phyloP scores from a whole-genome alignment of 2,329 filamentous ascomycete species.

The Colletotrichum brevisporum region DNA sequence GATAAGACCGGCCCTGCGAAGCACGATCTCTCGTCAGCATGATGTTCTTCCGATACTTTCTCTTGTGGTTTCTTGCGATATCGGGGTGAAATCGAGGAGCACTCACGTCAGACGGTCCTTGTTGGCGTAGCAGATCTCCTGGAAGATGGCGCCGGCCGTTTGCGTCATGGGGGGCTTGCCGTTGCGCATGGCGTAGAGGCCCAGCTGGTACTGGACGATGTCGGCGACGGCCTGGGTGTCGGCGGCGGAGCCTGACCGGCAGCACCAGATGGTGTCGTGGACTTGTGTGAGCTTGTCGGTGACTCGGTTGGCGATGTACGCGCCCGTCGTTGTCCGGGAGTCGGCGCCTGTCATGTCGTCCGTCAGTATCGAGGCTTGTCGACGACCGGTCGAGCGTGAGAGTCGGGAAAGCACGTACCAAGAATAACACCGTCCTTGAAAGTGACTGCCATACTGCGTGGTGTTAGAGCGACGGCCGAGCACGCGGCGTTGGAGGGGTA shows the following conservation, averaged over 20 bases:
- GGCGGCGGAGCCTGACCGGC: conserved; percentile 95
- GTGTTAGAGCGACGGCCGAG: conserved; percentile 36
- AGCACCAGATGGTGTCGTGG: conserved; percentile 99
- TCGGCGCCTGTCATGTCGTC: conserved; percentile 77
- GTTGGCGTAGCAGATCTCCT: conserved; percentile 98
- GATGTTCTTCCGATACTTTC: too few species aligned
- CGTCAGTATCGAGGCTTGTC: neutral
- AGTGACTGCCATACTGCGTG: conserved; percentile 92
- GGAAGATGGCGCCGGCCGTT: conserved; percentile 95
- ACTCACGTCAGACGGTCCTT: conserved; percentile 91
- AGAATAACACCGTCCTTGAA: conserved; percentile 99
- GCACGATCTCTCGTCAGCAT: too few species aligned
- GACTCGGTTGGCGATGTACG: conserved; percentile 99
- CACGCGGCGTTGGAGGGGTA: conserved; percentile 6
- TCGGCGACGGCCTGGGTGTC: conserved; percentile 98
- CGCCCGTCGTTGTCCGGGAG: conserved; percentile 95
- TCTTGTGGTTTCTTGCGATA: too few species aligned
- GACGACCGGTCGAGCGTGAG: neutral
- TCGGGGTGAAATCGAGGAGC: neutral
- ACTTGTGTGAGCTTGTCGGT: conserved; percentile 99
- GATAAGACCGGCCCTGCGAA: conserved; percentile 88
- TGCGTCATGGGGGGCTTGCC: conserved; percentile 93
- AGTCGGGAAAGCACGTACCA: conserved; percentile 61
- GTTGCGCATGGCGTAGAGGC: conserved; percentile 91
- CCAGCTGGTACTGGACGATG: conserved; percentile 96